Evolutionary conservation across 306 rosid species (phyloP).

Genomic region (Cucurbita ficifolia): DNA sequence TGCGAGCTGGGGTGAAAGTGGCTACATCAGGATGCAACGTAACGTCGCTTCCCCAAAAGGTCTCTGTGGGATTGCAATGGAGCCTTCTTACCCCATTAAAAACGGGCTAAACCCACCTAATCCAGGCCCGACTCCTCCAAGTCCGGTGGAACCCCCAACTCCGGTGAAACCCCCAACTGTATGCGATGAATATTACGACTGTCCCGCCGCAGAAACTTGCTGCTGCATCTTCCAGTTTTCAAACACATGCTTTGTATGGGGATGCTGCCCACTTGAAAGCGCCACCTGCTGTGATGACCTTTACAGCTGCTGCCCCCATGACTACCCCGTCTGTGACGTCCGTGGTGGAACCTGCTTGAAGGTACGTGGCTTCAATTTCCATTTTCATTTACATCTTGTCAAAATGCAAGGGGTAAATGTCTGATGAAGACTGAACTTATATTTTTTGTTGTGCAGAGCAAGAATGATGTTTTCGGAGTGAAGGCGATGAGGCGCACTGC

Average conservation of each 20-base stretch:
- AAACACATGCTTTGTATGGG: conserved; percentile 55
- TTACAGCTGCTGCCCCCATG: conserved; percentile 83
- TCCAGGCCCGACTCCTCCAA: conserved; percentile 89
- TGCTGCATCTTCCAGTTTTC: conserved; percentile 53
- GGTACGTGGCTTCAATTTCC: conserved; percentile 23
- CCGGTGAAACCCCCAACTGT: conserved; percentile 69
- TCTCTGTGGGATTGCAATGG: conserved; percentile 65
- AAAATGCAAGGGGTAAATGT: background rate
- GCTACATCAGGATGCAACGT: conserved; percentile 74
- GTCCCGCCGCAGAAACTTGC: conserved; percentile 49
- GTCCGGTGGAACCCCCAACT: conserved; percentile 65
- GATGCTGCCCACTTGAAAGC: conserved; percentile 83
- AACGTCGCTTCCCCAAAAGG: conserved; percentile 27
- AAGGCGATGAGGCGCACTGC: conserved; percentile 67
- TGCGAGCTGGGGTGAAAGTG: conserved; percentile 57
- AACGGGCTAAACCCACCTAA: conserved; percentile 57
- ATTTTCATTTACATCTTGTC: background rate
- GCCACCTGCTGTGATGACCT: conserved; percentile 93
- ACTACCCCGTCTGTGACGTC: conserved; percentile 55
- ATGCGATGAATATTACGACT: conserved; percentile 53
- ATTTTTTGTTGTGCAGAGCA: conserved; percentile 30
- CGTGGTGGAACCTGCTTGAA: conserved; percentile 37
- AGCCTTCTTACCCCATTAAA: conserved; percentile 68
- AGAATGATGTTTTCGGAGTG: conserved; percentile 59
- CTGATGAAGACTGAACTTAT: background rate